These are phyloP conservation scores for Fusarium siculi DNA, from an alignment of 2,329 filamentous ascomycete species.

Conservation along the genomic window DNA sequence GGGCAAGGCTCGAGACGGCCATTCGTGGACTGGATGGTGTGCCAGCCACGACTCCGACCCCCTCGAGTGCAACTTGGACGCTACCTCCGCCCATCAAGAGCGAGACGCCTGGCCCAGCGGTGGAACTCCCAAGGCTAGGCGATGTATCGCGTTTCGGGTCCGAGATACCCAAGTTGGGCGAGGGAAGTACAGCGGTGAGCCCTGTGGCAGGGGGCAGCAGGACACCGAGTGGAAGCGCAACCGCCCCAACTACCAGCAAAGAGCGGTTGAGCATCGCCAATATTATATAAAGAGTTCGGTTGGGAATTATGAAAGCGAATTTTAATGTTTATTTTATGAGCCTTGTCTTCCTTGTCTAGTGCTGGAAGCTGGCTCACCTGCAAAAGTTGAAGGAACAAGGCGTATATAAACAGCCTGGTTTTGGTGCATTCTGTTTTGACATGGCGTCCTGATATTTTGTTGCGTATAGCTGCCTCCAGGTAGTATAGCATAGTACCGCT, in stretches of 20 bases:
- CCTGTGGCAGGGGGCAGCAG: conserved; percentile 42
- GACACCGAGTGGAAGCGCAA: conserved; percentile 32
- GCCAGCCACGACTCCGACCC: conserved; percentile 44
- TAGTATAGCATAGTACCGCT: background rate
- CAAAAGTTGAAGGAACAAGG: conserved; percentile 27
- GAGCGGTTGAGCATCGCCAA: conserved; percentile 57
- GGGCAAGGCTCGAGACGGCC: conserved; percentile 75
- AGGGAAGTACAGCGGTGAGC: conserved; percentile 43
- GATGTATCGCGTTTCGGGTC: conserved; percentile 47
- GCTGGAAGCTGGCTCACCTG: conserved; percentile 23
- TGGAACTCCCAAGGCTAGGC: conserved; percentile 44
- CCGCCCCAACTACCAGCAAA: conserved; percentile 34
- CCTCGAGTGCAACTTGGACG: conserved; percentile 49
- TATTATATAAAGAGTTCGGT: conserved; percentile 51
- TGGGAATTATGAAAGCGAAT: conserved; percentile 12
- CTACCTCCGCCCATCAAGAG: conserved; percentile 51
- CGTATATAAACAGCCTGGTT: conserved; percentile 21
- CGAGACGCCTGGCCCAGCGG: conserved; percentile 45
- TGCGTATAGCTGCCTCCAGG: conserved; percentile 16
- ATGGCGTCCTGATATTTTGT: conserved; percentile 18
- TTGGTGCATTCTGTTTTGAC: conserved; percentile 19
- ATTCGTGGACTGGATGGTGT: conserved; percentile 46
- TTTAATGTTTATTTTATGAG: conserved; percentile 41
- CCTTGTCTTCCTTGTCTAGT: conserved; percentile 11
- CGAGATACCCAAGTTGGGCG: conserved; percentile 40